Base-by-base conservation (phyloP, 306 rosid species). In the Vigna mungo region DNA sequence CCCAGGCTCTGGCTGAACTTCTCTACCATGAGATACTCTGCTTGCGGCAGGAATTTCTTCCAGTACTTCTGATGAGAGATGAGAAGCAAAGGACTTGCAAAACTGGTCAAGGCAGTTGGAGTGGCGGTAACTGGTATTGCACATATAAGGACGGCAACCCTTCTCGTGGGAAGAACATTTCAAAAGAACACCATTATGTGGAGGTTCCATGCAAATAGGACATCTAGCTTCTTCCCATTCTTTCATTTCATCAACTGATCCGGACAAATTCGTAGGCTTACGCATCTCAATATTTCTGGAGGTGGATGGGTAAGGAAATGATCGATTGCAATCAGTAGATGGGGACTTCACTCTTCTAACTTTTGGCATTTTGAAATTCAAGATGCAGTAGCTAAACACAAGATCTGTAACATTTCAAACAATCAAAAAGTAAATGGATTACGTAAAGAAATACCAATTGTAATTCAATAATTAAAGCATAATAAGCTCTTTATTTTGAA, bases 51-150 rank as follows among this genome's bases (percentile, higher is more conserved):
- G 89, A 83, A 83, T 86, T 83, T 86, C 87, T 85, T 79, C 84
- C 75, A 91, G 81, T 67, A 78, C 69, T 81, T 81, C 59, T 18
- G 89, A 67, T 23, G 88, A 80, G 56, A 88, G 77, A 81, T 76
- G 71, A 41, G 89, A 80, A 76, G 76, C 87, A 87, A 83, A 87
- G 11, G 89, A 84, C 88, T 90, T 88, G 62, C 93, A 87, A 68
- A 88, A 92, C 87, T 87, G 98, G 67, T 93, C 95, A 32, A 93
- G 90, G 82, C 98, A 93, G 66, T 91, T 91, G 43, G 98, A 91
- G 88, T 89, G 98, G 67, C 96, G 85, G 72, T 79, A 81, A 86
- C 98, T 93, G 21, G 93, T 91, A 76, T 91, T 88, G 86, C 98
- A 93, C 94, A 91, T 89, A 73, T 81, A 93, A 46, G 98, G 87